Evolutionary conservation across 768 basidiomycete species (phyloP), one percentile per base, ranked within the genome.

Genomic region (Russula griseocarnosa): DNA sequence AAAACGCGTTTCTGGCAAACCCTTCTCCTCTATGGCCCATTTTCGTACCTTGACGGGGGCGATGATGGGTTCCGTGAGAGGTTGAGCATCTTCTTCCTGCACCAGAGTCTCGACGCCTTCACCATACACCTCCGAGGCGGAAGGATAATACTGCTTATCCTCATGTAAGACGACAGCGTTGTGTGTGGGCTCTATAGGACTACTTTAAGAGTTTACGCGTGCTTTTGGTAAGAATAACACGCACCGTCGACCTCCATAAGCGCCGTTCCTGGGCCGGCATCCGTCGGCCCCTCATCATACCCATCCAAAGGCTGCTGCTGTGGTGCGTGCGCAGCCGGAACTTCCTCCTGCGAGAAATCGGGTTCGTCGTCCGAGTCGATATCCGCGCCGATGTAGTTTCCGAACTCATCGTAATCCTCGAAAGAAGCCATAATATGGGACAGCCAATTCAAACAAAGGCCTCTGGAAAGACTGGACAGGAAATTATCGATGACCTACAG

Each of bases 51-150:
- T 97, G 63, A 98, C 83, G 40, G 97, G 97, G 13, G 93, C 94
- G 67, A 99, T 81, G 65, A 99, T 95, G 22, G 97, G 97, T 71
- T 98, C 93, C 3, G 92, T 83, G 22, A 99, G 82, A 16, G 94
- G 94, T 73, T 99, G 97, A 3, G 92, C 86, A 72, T 99, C 97
- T 76, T 99, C 97, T 75, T 99, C 97, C 73, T 98, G 97, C 2
- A 99, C 97, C 69, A 98, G 76, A 1, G 97, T 90, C 76, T 98
- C 96, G 34, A 99, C 97, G 63, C 87, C 97, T 44, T 84, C 79
- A 3, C 97, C 97, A 74, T 99, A 99, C 1, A 95, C 85, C 20
- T 98, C 94, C 60, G 80, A 80, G 1, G 97, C 96, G 16, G 90
- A 89, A 16, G 94, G 92, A 73, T 99, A 99, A 75, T 99, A 98